phyloP scores from a whole-genome alignment of 106 monocot species.

The Platanthera guangdongensis region DNA sequence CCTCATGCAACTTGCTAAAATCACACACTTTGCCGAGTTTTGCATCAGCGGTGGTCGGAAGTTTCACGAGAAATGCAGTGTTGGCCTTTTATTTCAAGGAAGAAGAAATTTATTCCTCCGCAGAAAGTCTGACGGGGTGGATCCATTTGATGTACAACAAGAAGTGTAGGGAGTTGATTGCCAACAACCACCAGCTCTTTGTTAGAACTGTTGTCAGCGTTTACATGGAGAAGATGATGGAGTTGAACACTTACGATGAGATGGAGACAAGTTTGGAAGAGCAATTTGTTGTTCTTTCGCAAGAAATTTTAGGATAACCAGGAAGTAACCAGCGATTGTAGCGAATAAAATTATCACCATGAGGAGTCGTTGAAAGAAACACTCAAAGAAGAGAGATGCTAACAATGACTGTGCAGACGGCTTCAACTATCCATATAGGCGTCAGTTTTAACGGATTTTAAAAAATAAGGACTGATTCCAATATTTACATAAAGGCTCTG shows the following conservation, averaged over 20 bases:
- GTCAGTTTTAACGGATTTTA: no score
- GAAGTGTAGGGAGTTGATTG: conserved; percentile 33
- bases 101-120: background rate
- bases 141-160: conserved; percentile 31
- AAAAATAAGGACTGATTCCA: no score
- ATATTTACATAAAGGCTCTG: no score
- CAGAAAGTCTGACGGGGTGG: conserved; percentile 22
- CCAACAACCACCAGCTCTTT: conserved; percentile 42
- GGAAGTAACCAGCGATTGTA: no score
- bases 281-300: no score
- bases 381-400: no score
- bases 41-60: conserved; percentile 48
- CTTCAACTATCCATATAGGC: no score
- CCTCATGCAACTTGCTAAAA: conserved; percentile 51
- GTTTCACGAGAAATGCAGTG: conserved; percentile 55
- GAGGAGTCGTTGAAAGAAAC: no score
- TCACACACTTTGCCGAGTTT: conserved; percentile 52
- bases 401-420: no score
- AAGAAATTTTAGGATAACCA: no score
- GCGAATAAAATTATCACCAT: no score
- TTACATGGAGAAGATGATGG: conserved; percentile 74
- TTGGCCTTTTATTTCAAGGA: conserved; percentile 22
- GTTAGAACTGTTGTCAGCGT: conserved; percentile 59
- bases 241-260: conserved; percentile 55
- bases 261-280: background rate